Base-by-base conservation (phyloP, 2,329 filamentous ascomycete genomes). In the Botrytis fabae region DNA sequence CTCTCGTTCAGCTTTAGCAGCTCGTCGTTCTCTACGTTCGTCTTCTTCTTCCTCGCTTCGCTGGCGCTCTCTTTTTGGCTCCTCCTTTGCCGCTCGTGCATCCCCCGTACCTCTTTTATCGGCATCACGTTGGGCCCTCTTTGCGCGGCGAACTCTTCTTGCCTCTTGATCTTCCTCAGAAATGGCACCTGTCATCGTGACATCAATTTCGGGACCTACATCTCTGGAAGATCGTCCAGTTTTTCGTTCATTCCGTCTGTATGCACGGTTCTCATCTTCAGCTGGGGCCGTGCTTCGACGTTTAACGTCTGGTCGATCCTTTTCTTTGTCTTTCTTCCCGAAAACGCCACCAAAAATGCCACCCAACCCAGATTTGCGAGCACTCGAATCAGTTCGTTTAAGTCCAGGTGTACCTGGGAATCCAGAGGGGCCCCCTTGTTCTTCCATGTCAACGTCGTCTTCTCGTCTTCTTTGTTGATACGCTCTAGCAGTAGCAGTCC, bases 401-500 rank as follows among this genome's bases (percentile, higher is more conserved):
- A 90, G 78, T 60, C 74, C 73, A 54, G 74, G 72, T 28, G 74
- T 44, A 46, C 75, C 71, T 28, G 72, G 59, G 48, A 74, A 75
- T 48, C 80, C 79, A 51, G 87, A 84, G 7, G 86, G 82, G 44
- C 86, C 85, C 63, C 81, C 81, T 40, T 81, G 81, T 76, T 91
- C 86, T 59, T 88, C 84, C 85, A 90, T 86, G 68, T 88, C 84
- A 72, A 88, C 83, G 77, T 91, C 89, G 66, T 91, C 89, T 76
- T 92, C 90, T 73, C 89, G 87, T 73, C 90, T 84, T 40, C 89
- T 84, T 83, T 92, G 91, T 74, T 91, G 87, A 80, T 89, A 86
- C 74, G 84, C 85, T 74, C 82, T 81, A 75, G 80, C 77, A 79
- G 83, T 80, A 83, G 82, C 81, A 78, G 77, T 79, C 72, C 75